These are phyloP conservation scores for Colletotrichum euphorbiae DNA, from an alignment of 2,329 filamentous ascomycete species.

Conservation along the genomic window DNA sequence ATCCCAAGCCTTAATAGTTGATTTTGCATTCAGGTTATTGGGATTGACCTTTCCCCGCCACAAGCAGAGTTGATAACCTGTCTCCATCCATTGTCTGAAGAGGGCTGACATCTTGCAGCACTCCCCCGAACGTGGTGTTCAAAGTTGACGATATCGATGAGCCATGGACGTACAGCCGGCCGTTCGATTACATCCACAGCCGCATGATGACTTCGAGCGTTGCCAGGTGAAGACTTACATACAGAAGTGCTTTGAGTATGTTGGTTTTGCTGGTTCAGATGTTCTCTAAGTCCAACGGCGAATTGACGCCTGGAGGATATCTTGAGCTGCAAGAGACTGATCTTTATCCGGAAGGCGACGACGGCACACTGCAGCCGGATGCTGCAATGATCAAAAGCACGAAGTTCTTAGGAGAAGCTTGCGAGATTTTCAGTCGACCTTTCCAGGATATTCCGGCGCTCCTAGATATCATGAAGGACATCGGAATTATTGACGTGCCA, in stretches of 20 bases:
- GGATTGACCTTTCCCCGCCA: constrained; percentile 56
- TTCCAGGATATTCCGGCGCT: constrained; percentile 45
- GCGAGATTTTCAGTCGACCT: constrained; percentile 45
- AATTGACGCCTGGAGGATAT: constrained; percentile 57
- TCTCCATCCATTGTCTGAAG: background rate
- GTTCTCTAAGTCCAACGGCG: constrained; percentile 23
- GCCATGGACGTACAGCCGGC: constrained; percentile 51
- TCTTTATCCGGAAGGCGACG: constrained; percentile 53
- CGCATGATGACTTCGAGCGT: constrained; percentile 53
- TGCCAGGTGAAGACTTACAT: constrained; percentile 49
- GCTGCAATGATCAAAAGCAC: constrained; percentile 48
- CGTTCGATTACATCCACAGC: constrained; percentile 56
- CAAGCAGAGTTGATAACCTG: constrained; percentile 48
- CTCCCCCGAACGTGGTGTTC: constrained; percentile 62
- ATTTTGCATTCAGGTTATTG: constrained; percentile 45
- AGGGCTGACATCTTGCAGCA: constrained; percentile 43
- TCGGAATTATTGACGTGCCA: constrained; percentile 64
- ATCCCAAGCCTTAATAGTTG: no score
- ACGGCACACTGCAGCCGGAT: constrained; percentile 49
- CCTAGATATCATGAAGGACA: constrained; percentile 57
- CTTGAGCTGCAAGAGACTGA: constrained; percentile 57
- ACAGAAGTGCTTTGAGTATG: constrained; percentile 49
- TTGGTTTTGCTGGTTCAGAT: background rate
- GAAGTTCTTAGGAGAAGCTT: constrained; percentile 46
- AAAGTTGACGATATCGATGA: constrained; percentile 57